Base-by-base conservation (phyloP, 371 early-diverging fungal genomes). In the Mucor saturninus region DNA sequence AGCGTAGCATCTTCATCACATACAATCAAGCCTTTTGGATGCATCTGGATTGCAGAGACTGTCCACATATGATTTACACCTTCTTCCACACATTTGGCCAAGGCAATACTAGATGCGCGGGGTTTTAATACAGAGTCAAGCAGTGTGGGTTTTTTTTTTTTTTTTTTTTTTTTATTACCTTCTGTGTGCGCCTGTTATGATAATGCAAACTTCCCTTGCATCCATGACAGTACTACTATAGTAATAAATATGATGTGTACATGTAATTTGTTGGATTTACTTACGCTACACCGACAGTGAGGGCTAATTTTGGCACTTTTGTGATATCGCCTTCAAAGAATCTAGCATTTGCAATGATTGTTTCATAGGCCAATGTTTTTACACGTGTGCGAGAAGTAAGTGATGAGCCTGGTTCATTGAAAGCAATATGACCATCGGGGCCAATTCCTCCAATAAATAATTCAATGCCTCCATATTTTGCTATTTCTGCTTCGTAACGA, bases 61-160 rank as follows among this genome's bases (percentile, higher is more conserved):
- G 95, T 94, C 93, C 93, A 93, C 95, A 93, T 93, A 76, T 93
- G 93, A 77, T 93, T 93, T 51, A 93, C 91, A 2, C 87, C 87
- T 50, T 91, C 91, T 67, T 94, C 95, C 31, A 94, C 89, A 69
- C 93, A 93, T 77, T 92, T 92, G 61, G 92, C 88, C 39, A 93
- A 71, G 5, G 93, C 93, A 61, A 92, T 76, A 53, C 79, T 68
- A 43, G n/a, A 56, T 30, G 13, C 4, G 8, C 4, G 31, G 28
- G 50, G 29, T 28, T 30, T 9, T 30, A 30, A 38, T 42, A 29
- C 42, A 39, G 10, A 4, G 2, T n/a, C 35, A 2, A 5, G 28
- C 15, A 38, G 2, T 28, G 9, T 5, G 14, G 37, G 26, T 37
- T 58, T 26, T 2, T 48, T 32, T 48, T 35, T 8, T 6, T 48